Percentiles rank a stretch among this genome's conserved stretches.
Evolutionary conservation across 148 eudicot species (phyloP).

Genomic region (Chenopodium suecicum): DNA sequence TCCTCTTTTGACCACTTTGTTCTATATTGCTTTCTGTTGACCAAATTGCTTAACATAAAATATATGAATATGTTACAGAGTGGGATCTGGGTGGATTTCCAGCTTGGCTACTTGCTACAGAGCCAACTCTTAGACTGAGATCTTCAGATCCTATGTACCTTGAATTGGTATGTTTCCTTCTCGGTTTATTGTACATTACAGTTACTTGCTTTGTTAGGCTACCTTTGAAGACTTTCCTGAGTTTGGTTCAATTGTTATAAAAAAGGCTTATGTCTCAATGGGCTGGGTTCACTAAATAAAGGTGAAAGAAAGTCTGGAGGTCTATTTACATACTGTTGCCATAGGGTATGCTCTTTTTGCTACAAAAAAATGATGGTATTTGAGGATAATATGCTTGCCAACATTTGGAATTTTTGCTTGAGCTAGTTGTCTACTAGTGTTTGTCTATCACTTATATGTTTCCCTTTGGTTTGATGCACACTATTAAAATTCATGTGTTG

Average conservation of each 20-base stretch:
- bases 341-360: not conserved
- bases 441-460: constrained; percentile 6
- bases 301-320: not conserved
- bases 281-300: not conserved
- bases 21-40: not conserved
- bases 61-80: constrained; percentile 48
- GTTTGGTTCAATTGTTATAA: not conserved
- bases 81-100: constrained; percentile 99
- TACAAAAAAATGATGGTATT: not conserved
- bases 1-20: constrained; percentile 1
- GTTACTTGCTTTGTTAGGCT: not conserved
- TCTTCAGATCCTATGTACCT: constrained; percentile 84
- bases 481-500: constrained; percentile 15
- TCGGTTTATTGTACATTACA: not conserved
- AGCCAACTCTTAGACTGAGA: constrained; percentile 75
- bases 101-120: constrained; percentile 82
- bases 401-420: not conserved
- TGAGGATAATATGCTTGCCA: not conserved
- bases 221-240: not conserved
- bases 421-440: not conserved
- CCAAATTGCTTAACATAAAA: constrained; percentile 8
- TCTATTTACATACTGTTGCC: not conserved
- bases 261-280: not conserved
- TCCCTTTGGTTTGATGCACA: constrained; percentile 3
- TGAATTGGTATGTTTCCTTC: constrained; percentile 48